Evolutionary conservation across 1,284 basidiomycete species (phyloP), one percentile per base, ranked within the genome.

Genomic region (Irpex lacteus): DNA sequence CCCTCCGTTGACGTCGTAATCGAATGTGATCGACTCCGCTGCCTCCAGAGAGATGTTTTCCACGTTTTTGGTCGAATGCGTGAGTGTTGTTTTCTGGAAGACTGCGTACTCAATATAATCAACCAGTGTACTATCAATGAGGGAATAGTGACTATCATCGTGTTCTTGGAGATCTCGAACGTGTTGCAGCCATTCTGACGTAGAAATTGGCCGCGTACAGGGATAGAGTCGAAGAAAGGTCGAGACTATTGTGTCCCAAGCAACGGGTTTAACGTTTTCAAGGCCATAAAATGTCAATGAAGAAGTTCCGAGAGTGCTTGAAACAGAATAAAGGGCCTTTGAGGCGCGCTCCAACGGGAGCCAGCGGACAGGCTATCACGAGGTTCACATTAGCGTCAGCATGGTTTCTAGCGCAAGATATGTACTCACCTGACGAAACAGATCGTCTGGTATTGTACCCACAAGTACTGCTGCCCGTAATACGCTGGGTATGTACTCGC

Each of bases 401-500:
- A 47, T 11, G n/a, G 9, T 11, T 47, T 47, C n/a, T 11, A 11
- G 44, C 3, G 21, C 15, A 21, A 21, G 19, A 53, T 18, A 9
- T n/a, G 21, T n/a, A 34, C 54, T 56, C 34, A 56, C 54, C 11
- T 32, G 9, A 26, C 26, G 9, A 26, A 56, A 56, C 6, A 56
- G 54, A 26, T 56, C 26, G n/a, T 52, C 21, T 9, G 66, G 66
- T 8, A 68, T 21, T 49, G 61, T 64, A n/a, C 64, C 61, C 3
- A 66, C 26, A 38, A 60, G 56, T 3, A 63, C 47, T 26, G 64
- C 64, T 18, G 69, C 67, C 40, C 62, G 57, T 49, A 75, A 62
- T 15, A 76, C 61, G 13, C 68, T 53, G 1, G 75, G 75, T n/a
- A 76, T 55, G 74, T 74, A 76, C 59, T 76, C 75, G 9, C 62